These are phyloP conservation scores for Anthracocystis setariae DNA, from an alignment of 1,284 basidiomycete genomes.

Conservation along the genomic window DNA sequence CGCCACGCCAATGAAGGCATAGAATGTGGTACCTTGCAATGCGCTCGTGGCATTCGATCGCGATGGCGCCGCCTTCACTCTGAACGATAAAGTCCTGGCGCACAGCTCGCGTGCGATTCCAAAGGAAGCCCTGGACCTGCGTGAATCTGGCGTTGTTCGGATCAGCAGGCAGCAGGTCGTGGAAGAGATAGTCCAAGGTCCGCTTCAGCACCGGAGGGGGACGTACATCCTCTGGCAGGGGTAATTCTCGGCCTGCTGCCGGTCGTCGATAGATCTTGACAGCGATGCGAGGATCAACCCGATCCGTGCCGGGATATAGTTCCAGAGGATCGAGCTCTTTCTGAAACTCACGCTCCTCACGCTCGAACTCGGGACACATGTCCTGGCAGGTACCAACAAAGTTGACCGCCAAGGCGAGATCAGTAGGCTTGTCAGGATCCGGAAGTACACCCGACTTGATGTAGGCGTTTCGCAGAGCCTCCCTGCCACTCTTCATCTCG, in stretches of 20 bases:
- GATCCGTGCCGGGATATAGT: constrained; percentile 71
- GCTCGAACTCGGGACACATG: constrained; percentile 94
- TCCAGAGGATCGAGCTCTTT: constrained; percentile 89
- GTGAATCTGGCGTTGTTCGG: constrained; percentile 72
- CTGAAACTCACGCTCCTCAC: constrained; percentile 87
- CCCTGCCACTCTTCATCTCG: constrained; percentile 47
- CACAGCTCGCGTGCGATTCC: constrained; percentile 89
- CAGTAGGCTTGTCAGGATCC: constrained; percentile 79
- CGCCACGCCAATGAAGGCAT: constrained; percentile 75
- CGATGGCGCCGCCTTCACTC: constrained; percentile 78
- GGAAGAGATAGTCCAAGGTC: constrained; percentile 92
- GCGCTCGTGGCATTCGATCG: constrained; percentile 90
- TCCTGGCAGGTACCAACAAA: constrained; percentile 89
- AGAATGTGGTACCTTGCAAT: constrained; percentile 94
- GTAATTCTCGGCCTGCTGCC: constrained; percentile 83
- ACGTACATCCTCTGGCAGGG: constrained; percentile 88
- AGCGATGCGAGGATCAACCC: constrained; percentile 84
- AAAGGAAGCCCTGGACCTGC: constrained; percentile 83
- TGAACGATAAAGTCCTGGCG: constrained; percentile 96
- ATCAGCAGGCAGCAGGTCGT: constrained; percentile 77
- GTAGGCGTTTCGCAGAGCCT: constrained; percentile 75
- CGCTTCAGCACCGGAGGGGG: constrained; percentile 83
- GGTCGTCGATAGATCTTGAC: constrained; percentile 96
- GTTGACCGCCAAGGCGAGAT: constrained; percentile 85
- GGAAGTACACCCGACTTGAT: constrained; percentile 87